Percentiles rank a stretch among this genome's conserved stretches.
Evolutionary conservation across 148 eudicot species (phyloP).

Genomic region (Salicornia ramosissima): DNA sequence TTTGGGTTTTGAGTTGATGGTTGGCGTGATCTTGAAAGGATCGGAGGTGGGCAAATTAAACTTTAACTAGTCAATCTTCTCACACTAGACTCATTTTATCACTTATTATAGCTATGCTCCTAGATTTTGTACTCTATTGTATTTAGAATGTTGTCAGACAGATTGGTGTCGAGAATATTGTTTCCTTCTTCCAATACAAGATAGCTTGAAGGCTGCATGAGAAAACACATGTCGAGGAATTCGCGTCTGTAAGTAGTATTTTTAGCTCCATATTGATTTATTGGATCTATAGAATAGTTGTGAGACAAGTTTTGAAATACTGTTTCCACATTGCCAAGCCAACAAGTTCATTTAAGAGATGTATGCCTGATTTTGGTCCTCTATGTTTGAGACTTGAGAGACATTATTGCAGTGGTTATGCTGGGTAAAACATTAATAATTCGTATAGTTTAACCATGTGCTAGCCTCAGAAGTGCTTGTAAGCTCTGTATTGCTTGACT

Average conservation of each 20-base stretch:
- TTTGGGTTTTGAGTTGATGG: conserved; percentile 3
- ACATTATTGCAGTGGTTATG: not conserved
- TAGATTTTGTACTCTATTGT: conserved; percentile 11
- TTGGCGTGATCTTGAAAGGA: not conserved
- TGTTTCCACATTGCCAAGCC: not conserved
- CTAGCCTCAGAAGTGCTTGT: conserved; percentile 16
- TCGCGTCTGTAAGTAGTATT: conserved; percentile 17
- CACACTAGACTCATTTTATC: not conserved
- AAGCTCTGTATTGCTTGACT: conserved; percentile 11
- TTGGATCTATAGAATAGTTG: conserved; percentile 10
- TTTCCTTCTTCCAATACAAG: conserved; percentile 18
- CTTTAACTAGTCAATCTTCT: not conserved
- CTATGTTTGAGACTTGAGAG: not conserved
- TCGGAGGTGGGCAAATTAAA: not conserved
- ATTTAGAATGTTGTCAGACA: conserved; percentile 26
- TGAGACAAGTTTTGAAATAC: conserved; percentile 20
- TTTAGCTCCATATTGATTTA: conserved; percentile 7
- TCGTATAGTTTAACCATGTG: not conserved
- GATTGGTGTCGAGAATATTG: conserved; percentile 20
- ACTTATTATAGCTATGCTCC: conserved; percentile 13
- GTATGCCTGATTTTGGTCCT: conserved; percentile 5
- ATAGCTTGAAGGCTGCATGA: conserved; percentile 17
- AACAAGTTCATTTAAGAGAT: not conserved
- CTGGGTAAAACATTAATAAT: conserved; percentile 7
- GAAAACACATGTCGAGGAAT: conserved; percentile 15